phyloP scores from a whole-genome alignment of 2,329 filamentous ascomycete genomes.

The Colletotrichum scovillei region DNA sequence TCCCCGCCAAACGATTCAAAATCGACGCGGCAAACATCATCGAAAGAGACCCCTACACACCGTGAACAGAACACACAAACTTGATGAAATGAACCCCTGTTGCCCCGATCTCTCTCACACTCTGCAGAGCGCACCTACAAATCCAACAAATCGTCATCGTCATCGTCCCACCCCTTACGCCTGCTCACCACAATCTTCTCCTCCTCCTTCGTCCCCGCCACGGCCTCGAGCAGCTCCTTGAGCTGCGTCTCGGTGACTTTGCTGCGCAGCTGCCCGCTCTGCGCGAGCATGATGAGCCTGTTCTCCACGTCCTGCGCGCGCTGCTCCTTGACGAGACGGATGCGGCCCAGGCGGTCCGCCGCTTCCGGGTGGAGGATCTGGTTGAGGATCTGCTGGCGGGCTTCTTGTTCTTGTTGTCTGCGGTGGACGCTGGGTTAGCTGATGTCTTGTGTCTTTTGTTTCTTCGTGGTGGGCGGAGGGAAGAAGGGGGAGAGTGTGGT shows the following conservation, averaged over 20 bases:
- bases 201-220: slow-evolving; percentile 82
- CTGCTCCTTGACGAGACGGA: slow-evolving; percentile 93
- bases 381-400: slow-evolving; percentile 80
- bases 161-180: slow-evolving; percentile 86
- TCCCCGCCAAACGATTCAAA: not conserved
- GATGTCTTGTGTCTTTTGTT: not conserved
- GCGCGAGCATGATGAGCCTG: slow-evolving; percentile 89
- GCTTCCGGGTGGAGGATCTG: slow-evolving; percentile 97
- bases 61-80: not conserved
- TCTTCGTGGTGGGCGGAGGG: not conserved
- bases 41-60: not conserved
- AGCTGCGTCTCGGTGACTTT: slow-evolving; percentile 95
- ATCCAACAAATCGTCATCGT: slow-evolving; percentile 82
- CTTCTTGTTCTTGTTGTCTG: slow-evolving; percentile 69
- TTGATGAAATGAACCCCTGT: not conserved
- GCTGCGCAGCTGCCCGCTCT: slow-evolving; percentile 83
- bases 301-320: slow-evolving; percentile 95
- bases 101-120: not conserved
- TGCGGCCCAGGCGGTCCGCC: slow-evolving; percentile 91
- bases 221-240: slow-evolving; percentile 88
- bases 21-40: not conserved
- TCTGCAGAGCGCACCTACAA: slow-evolving; percentile 48
- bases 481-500: no score
- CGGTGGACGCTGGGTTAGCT: slow-evolving; percentile 30
- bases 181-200: slow-evolving; percentile 89